Evolutionary conservation across 2,329 filamentous ascomycete genomes (phyloP).

Genomic region (Fusarium sp.): DNA sequence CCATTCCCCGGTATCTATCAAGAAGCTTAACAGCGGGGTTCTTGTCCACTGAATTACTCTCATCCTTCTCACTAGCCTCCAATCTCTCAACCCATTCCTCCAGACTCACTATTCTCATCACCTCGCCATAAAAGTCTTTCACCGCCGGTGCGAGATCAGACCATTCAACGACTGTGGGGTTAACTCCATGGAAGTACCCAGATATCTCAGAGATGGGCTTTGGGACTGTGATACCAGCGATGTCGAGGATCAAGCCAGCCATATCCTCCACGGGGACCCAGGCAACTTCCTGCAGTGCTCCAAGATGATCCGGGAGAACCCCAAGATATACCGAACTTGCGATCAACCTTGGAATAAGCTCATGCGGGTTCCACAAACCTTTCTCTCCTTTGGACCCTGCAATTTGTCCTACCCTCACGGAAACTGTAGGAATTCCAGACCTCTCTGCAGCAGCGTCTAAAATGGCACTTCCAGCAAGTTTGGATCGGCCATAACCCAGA

Average conservation of each 20-base stretch:
- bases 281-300: neutral
- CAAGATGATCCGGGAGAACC: neutral
- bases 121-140: neutral
- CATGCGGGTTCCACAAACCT: slow-evolving; percentile 15
- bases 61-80: neutral
- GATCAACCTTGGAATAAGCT: slow-evolving; percentile 12
- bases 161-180: neutral
- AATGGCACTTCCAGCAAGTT: neutral
- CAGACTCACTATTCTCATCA: neutral
- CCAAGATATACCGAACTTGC: slow-evolving; percentile 15
- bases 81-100: neutral
- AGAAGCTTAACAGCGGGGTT: slow-evolving; percentile 10
- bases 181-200: slow-evolving; percentile 20
- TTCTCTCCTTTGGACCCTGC: neutral
- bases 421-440: accelerated
- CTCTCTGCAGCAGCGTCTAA: neutral
- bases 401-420: slow-evolving; percentile 7
- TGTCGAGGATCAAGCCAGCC: neutral
- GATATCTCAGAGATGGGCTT: neutral
- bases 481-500: slow-evolving; percentile 8
- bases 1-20: neutral
- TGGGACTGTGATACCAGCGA: neutral
- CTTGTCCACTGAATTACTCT: neutral
- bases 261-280: slow-evolving; percentile 11
- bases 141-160: neutral